A percentile compares a stretch with the other conserved stretches of the same genome.
These are phyloP conservation scores for Yamadazyma laniorum DNA, from an alignment of 805 yeast species.

Conservation along the genomic window DNA sequence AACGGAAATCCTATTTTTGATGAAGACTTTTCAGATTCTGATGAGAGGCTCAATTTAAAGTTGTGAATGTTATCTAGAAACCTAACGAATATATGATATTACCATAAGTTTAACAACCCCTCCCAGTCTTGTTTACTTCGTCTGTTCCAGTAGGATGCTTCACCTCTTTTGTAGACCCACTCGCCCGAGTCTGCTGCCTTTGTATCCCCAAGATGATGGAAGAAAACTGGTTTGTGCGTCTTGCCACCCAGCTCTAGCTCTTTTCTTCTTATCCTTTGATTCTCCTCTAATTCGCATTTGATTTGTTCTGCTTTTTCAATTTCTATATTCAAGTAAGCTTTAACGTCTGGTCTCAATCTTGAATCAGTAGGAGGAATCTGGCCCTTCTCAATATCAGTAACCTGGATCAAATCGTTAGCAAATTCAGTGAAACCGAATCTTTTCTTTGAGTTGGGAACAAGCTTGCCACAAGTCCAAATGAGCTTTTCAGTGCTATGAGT, in stretches of 20 bases:
- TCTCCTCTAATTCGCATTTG: constrained; percentile 71
- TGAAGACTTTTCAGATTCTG: constrained; percentile 31
- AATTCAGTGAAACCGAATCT: constrained; percentile 86
- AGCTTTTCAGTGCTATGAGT: constrained; percentile 39
- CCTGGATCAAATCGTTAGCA: constrained; percentile 77
- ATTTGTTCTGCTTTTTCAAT: constrained; percentile 67
- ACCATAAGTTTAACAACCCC: constrained; percentile 58
- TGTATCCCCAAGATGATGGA: constrained; percentile 42
- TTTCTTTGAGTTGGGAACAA: constrained; percentile 54
- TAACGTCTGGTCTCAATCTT: constrained; percentile 83
- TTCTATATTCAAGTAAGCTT: constrained; percentile 65
- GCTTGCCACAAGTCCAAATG: constrained; percentile 71
- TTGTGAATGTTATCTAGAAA: constrained; percentile 14
- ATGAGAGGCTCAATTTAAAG: constrained; percentile 36
- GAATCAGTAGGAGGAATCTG: constrained; percentile 83
- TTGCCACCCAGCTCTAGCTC: constrained; percentile 45
- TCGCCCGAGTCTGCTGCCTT: constrained; percentile 39
- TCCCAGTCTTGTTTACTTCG: constrained; percentile 65
- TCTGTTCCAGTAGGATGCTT: constrained; percentile 73
- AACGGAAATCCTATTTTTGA: constrained; percentile 11
- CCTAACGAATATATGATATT: constrained; percentile 2
- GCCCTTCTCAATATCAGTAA: constrained; percentile 66
- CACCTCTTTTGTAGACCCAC: constrained; percentile 60
- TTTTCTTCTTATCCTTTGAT: constrained; percentile 75
- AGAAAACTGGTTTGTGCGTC: constrained; percentile 60